These are phyloP conservation scores for Niveomyces coronatus DNA, from an alignment of 2,329 filamentous ascomycete species.

Conservation along the genomic window DNA sequence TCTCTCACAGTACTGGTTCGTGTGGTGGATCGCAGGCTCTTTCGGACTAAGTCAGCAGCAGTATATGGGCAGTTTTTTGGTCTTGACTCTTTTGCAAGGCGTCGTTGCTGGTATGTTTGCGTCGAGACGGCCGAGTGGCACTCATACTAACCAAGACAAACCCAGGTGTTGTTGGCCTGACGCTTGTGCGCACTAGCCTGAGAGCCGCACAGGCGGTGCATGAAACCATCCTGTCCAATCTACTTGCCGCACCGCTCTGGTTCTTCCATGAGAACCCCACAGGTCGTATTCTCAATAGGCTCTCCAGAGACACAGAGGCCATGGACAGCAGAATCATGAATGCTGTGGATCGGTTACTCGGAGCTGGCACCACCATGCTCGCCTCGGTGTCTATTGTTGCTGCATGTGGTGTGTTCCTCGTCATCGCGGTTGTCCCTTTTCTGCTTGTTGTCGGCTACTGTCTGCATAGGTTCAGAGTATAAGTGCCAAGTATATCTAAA, in stretches of 20 bases:
- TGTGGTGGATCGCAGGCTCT: slow-evolving; percentile 6
- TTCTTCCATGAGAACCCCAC: slow-evolving; percentile 7
- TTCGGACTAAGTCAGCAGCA: neutral
- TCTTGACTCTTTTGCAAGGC: slow-evolving; percentile 1
- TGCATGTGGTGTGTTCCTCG: neutral
- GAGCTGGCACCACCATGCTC: slow-evolving; percentile 1
- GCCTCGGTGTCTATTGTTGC: slow-evolving; percentile 6
- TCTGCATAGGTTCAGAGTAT: slow-evolving; percentile 3
- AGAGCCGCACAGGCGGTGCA: slow-evolving; percentile 1
- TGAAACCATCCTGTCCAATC: slow-evolving; percentile 1
- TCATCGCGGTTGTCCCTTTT: neutral
- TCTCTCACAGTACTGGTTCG: slow-evolving; percentile 7
- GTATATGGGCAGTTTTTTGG: slow-evolving; percentile 5
- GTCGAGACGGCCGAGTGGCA: too few relatives aligned
- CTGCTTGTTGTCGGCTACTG: slow-evolving; percentile 3
- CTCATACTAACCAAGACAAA: too few relatives aligned
- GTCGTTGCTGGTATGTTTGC: too few relatives aligned
- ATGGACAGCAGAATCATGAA: slow-evolving; percentile 7
- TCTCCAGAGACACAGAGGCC: slow-evolving; percentile 3
- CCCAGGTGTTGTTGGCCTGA: neutral
- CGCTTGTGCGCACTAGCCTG: slow-evolving; percentile 3
- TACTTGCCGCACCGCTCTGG: slow-evolving; percentile 5
- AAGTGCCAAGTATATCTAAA: neutral
- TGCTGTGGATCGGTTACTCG: slow-evolving; percentile 1
- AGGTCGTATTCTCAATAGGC: slow-evolving; percentile 3